Base-by-base conservation (phyloP, 805 yeast genomes). In the Metschnikowia arizonensis region DNA sequence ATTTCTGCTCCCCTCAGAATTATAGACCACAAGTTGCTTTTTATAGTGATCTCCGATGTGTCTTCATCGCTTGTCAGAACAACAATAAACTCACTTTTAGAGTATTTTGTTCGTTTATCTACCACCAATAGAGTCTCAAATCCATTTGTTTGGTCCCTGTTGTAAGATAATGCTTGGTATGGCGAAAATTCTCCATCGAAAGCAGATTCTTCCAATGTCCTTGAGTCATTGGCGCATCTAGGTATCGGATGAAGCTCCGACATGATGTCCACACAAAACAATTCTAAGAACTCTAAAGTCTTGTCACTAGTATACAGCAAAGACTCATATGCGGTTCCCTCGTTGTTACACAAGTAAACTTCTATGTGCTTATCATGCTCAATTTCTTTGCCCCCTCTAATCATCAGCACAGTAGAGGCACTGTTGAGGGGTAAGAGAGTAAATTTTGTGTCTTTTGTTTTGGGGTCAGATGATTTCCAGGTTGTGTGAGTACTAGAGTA, bases 51-150 rank as follows among this genome's bases (percentile, higher is more conserved):
- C 36, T 48, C 53, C 30, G 48, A 61, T 44, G 41, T 56, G 14
- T 40, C 55, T 50, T 34, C 53, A 49, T 42, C 56, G 50, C 68
- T 51, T 50, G 62, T 19, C 47, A 72, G 73, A 1, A 73, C 76
- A 14, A 68, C 50, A 5, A 72, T 50, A 46, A 73, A 74, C 8
- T 50, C 55, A 6, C 36, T 44, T 48, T 49, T 12, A 37, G 32
- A 12, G 49, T 42, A 11, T 56, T 48, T 15, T 49, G 30, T 36
- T 48, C 32, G 56, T 36, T 70, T 74, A 6, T 74, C 74, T 32
- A 82, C 62, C 0, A 83, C 66, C 15, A 85, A 64, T 32, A 73
- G 67, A 42, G 26, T 45, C 15, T 79, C 82, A 53, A 69, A 83
- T 8, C 63, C 57, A 0, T 65, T 34, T 7, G 82, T 50, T 2